phyloP scores from a whole-genome alignment of 768 basidiomycete genomes.

The Suillus spraguei region DNA sequence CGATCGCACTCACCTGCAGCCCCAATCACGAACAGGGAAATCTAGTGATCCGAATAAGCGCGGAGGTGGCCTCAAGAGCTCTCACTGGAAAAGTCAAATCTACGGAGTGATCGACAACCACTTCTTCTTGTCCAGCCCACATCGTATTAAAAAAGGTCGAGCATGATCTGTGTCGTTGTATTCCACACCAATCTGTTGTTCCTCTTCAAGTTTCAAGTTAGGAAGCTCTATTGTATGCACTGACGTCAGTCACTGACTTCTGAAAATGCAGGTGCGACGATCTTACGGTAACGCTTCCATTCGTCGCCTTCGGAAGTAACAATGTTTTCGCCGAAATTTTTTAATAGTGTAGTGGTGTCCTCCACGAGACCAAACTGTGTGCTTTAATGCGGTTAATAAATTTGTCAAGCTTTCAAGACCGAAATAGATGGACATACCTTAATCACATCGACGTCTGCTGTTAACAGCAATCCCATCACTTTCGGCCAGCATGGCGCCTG shows the following conservation, averaged over 20 bases:
- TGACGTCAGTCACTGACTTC: conserved; percentile 15
- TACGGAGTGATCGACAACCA: conserved; percentile 47
- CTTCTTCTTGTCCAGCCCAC: conserved; percentile 45
- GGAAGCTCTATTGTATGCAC: neutral
- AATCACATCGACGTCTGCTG: conserved; percentile 44
- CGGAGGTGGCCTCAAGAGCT: neutral
- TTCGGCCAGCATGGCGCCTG: conserved; percentile 19
- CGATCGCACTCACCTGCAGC: conserved; percentile 42
- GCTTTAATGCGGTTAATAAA: conserved; percentile 14
- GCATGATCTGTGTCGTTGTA: conserved; percentile 43
- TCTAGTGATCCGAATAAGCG: conserved; percentile 33
- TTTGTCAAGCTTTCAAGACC: neutral
- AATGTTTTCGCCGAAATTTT: conserved; percentile 61
- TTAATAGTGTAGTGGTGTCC: conserved; percentile 42
- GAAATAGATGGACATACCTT: conserved; percentile 30
- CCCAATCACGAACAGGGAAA: conserved; percentile 58
- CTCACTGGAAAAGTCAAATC: conserved; percentile 58
- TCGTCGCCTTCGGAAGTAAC: conserved; percentile 64
- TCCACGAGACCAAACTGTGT: conserved; percentile 23
- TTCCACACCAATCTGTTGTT: conserved; percentile 48
- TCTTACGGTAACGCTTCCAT: conserved; percentile 67
- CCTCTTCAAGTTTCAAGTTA: conserved; percentile 10
- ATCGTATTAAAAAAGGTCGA: conserved; percentile 48
- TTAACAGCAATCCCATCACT: neutral
- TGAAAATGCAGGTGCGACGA: conserved; percentile 66